These are phyloP conservation scores for Spergularia bocconei DNA, from an alignment of 148 eudicot genomes.

Conservation along the genomic window DNA sequence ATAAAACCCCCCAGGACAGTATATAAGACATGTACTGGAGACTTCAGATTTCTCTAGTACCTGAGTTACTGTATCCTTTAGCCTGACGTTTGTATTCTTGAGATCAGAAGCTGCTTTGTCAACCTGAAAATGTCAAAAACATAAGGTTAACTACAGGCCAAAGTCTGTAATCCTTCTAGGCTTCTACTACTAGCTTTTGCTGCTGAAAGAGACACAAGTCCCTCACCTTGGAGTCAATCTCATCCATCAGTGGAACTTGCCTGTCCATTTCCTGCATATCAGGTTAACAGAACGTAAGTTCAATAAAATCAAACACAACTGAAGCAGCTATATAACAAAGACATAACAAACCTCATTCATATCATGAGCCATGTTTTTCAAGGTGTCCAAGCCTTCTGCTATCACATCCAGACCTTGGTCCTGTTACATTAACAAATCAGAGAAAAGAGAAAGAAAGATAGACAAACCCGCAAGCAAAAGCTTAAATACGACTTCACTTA, in stretches of 20 bases:
- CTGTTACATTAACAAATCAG: slow-evolving; percentile 36
- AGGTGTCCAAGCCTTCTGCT: slow-evolving; percentile 90
- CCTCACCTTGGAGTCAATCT: slow-evolving; percentile 88
- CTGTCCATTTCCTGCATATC: slow-evolving; percentile 77
- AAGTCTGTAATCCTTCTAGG: not conserved
- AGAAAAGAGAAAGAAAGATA: slow-evolving; percentile 3
- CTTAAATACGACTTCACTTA: not conserved
- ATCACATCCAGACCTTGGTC: slow-evolving; percentile 95
- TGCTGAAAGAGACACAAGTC: not conserved
- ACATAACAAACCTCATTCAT: slow-evolving; percentile 88
- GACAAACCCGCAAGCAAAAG: slow-evolving; percentile 8
- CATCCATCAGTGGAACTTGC: slow-evolving; percentile 98
- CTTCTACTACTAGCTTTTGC: slow-evolving; percentile 2
- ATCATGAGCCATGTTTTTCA: slow-evolving; percentile 93
- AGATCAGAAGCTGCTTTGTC: slow-evolving; percentile 91
- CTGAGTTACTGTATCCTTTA: slow-evolving; percentile 90
- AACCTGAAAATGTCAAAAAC: slow-evolving; percentile 44
- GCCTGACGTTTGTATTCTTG: slow-evolving; percentile 94
- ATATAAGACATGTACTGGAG: not conserved
- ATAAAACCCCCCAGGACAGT: not conserved
- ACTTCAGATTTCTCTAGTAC: slow-evolving; percentile 35
- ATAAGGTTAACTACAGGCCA: not conserved
- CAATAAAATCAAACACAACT: not conserved
- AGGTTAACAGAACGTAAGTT: slow-evolving; percentile 10
- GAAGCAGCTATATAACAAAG: not conserved